Evolutionary conservation across 352 stramenopile species (phyloP).

Genomic region (Phytophthora chlamydospora): DNA sequence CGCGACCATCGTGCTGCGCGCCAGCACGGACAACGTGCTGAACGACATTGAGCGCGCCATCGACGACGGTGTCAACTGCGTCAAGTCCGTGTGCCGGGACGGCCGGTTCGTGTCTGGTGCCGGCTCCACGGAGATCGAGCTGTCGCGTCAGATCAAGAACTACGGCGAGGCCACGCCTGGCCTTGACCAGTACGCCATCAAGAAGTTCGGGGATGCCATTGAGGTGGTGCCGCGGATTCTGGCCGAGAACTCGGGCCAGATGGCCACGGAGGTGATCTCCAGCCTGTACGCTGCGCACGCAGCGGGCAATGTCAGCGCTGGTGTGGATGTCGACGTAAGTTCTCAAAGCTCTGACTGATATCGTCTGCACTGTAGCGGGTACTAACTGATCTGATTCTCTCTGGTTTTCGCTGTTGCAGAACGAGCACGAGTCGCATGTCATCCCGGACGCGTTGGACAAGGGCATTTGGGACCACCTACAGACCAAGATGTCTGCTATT

Average conservation of each 20-base stretch:
- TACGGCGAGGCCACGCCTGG: conserved; percentile 96
- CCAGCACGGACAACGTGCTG: conserved; percentile 96
- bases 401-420: conserved; percentile 41
- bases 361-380: neutral
- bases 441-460: conserved; percentile 76
- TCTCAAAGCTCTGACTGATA: conserved; percentile 1
- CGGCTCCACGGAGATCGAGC: conserved; percentile 96
- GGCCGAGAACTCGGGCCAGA: conserved; percentile 97
- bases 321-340: conserved; percentile 95
- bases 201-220: conserved; percentile 98
- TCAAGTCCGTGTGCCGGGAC: conserved; percentile 96
- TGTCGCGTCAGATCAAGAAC: conserved; percentile 94
- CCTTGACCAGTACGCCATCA: conserved; percentile 99
- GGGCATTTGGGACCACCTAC: conserved; percentile 94
- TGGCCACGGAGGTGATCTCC: conserved; percentile 94
- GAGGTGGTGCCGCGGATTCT: conserved; percentile 98
- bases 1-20: conserved; percentile 95
- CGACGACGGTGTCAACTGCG: conserved; percentile 98
- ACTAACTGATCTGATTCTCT: conserved; percentile 23
- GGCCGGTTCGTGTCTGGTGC: conserved; percentile 94
- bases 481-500: conserved; percentile 97
- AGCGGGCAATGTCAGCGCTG: conserved; percentile 89
- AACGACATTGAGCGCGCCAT: conserved; percentile 98
- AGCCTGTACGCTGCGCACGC: conserved; percentile 95
- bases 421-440: conserved; percentile 79